Percentiles rank a stretch among this genome's conserved stretches.
These are phyloP conservation scores for Coemansia sp. DNA, from an alignment of 192 early-diverging fungal genomes.

Conservation along the genomic window DNA sequence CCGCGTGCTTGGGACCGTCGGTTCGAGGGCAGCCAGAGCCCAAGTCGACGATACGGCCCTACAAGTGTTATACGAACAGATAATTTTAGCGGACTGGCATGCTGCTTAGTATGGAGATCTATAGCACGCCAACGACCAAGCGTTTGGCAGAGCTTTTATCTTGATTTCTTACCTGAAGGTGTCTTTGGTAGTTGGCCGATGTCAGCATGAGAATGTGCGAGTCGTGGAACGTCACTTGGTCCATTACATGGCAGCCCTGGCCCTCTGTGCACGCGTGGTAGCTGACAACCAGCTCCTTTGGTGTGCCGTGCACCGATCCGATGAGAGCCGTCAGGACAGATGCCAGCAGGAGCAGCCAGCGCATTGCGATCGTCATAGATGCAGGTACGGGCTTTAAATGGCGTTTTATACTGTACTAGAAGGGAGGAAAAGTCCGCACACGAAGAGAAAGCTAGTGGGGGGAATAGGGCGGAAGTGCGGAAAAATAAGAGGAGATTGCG, in stretches of 20 bases:
- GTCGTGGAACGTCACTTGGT: slow-evolving; percentile 40
- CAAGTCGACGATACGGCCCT: slow-evolving; percentile 42
- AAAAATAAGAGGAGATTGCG: not conserved
- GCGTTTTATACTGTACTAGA: too few relatives aligned
- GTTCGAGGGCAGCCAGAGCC: slow-evolving; percentile 13
- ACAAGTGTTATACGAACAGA: not conserved
- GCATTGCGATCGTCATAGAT: not conserved
- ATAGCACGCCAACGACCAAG: not conserved
- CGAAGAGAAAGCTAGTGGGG: not conserved
- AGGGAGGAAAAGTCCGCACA: not conserved
- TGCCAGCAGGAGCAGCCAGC: not conserved
- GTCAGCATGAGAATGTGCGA: slow-evolving; percentile 41
- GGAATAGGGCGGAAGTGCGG: not conserved
- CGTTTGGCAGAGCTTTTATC: not conserved
- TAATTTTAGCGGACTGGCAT: not conserved
- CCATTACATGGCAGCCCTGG: slow-evolving; percentile 46
- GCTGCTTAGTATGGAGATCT: not conserved
- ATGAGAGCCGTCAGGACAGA: slow-evolving; percentile 1
- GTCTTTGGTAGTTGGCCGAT: slow-evolving; percentile 23
- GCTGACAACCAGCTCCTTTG: slow-evolving; percentile 45
- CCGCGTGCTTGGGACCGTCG: not conserved
- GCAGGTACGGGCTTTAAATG: not conserved
- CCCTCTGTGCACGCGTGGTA: slow-evolving; percentile 41
- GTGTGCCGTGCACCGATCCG: slow-evolving; percentile 2
- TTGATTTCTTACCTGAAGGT: slow-evolving; percentile 33